phyloP scores from a whole-genome alignment of 164 flowering plant species.

The Saururus chinensis region DNA sequence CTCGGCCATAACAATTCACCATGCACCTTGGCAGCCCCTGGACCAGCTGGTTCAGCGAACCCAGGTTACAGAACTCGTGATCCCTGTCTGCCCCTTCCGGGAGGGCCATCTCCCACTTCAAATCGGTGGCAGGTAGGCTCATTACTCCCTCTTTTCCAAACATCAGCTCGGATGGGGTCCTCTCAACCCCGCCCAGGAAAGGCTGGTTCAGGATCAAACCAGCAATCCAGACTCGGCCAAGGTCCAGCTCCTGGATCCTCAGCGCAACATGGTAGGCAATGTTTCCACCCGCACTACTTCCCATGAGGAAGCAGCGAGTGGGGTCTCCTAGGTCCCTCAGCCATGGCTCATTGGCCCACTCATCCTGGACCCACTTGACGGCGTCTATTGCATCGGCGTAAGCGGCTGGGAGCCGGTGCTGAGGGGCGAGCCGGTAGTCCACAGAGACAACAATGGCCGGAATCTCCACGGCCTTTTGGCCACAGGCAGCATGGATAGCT shows the following conservation, averaged over 20 bases:
- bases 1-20: slow-evolving; percentile 11
- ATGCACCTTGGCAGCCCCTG: slow-evolving; percentile 30
- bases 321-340: not conserved
- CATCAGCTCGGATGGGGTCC: slow-evolving; percentile 1
- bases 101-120: slow-evolving; percentile 45
- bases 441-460: not conserved
- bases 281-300: not conserved
- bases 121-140: slow-evolving; percentile 28
- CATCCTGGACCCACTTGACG: not conserved
- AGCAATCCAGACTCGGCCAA: not conserved
- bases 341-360: slow-evolving; percentile 1
- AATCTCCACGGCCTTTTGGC: not conserved
- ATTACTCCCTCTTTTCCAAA: slow-evolving; percentile 22
- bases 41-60: slow-evolving; percentile 9
- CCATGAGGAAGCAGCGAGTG: not conserved
- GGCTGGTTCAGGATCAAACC: slow-evolving; percentile 3
- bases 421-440: not conserved
- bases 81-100: slow-evolving; percentile 49
- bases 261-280: not conserved
- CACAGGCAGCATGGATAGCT: not conserved
- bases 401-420: not conserved
- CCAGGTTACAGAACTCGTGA: slow-evolving; percentile 44
- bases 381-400: not conserved
- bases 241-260: not conserved
- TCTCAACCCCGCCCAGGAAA: slow-evolving; percentile 1